Base-by-base conservation (phyloP, 169 alveolate genomes). In the Babesia ovis region DNA sequence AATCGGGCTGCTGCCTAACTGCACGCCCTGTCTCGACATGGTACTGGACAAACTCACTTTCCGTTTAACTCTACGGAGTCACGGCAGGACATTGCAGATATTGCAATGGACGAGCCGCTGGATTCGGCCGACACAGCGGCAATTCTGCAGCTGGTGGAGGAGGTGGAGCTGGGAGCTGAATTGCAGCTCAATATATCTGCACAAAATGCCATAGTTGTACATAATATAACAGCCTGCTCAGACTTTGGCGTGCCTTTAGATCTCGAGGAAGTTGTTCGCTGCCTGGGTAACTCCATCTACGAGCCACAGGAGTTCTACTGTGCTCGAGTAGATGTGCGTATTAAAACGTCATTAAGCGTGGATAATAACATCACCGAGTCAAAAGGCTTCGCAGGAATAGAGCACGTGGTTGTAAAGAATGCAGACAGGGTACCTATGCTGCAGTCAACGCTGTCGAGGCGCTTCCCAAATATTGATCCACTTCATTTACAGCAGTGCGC, bases 271-370 rank as follows among this genome's bases (percentile, higher is more conserved):
- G 45, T 85, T 16, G 60, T 68, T 29, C 59, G 37, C 34, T 25
- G 73, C 18, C 77, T 89, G 34, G 74, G 89, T 2, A 89, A 89
- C 37, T 66, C 89, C 23, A 59, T 84, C 18, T 89, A 89, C 60
- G 85, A 73, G 22, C 91, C 91, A 35, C 41, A 75, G 58, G 93
- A 89, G 55, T 89, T 89, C 64, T 80, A 79, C 59, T 89, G 93
- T 37, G 82, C 85, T 56, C 48, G 93, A n/a, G 56, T 89, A 20
- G 93, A 89, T 58, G 91, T 89, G 0, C 77, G 89, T 12, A 73
- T 81, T 4, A 22, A 35, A 32, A 32, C 35, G 43, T n/a, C 11
- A 16, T 23, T 55, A 20, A 60, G 66, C 18, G 31, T 64, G 35
- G 46, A 54, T 9, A 37, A 41, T 9, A 42, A 74, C 8, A 0